Percentiles rank a stretch among this genome's conserved stretches.
These are phyloP conservation scores for Xylaria nigripes DNA, from an alignment of 495 filamentous ascomycete species.

Conservation along the genomic window DNA sequence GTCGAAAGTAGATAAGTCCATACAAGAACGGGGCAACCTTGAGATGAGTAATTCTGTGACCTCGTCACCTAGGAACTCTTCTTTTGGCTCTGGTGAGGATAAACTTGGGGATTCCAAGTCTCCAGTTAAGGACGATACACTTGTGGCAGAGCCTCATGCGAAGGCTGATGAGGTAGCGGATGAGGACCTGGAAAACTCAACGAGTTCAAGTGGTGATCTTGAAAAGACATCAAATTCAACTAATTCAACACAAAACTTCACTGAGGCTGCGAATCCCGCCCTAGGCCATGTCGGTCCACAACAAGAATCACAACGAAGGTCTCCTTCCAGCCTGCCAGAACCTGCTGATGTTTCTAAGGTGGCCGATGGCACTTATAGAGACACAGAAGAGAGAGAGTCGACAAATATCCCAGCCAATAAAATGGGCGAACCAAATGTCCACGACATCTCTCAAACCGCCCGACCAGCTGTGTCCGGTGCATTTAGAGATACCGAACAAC, in stretches of 20 bases:
- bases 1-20: slow-evolving; percentile 17
- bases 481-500: not conserved
- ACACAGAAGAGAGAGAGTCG: not conserved
- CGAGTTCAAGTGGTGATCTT: slow-evolving; percentile 1
- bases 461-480: slow-evolving; percentile 1
- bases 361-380: slow-evolving; percentile 11
- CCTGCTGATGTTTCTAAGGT: slow-evolving; percentile 16
- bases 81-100: not conserved
- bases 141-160: not conserved
- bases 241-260: not conserved
- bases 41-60: slow-evolving; percentile 22
- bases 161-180: not conserved
- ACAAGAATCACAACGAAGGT: not conserved
- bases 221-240: not conserved
- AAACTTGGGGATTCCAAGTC: not conserved
- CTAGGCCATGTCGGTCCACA: slow-evolving; percentile 1
- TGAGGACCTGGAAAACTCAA: not conserved
- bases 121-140: not conserved
- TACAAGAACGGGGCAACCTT: slow-evolving; percentile 17
- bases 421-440: slow-evolving; percentile 14
- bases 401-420: slow-evolving; percentile 5
- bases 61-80: slow-evolving; percentile 7
- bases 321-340: not conserved
- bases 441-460: slow-evolving; percentile 12
- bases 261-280: not conserved